phyloP scores from a whole-genome alignment of 805 yeast genomes.

The Kluyveromyces aestuarii region DNA sequence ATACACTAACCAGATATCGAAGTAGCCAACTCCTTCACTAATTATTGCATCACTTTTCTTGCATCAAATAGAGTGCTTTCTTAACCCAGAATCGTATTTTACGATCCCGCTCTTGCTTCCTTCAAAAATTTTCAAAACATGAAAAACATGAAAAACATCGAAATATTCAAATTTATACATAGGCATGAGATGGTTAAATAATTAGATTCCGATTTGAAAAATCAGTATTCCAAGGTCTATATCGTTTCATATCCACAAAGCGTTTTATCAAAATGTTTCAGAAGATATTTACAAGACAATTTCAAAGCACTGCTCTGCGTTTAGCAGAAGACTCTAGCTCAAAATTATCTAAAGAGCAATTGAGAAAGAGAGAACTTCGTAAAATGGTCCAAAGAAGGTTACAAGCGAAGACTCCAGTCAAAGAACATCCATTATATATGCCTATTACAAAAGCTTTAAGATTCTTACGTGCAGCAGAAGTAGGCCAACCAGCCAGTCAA shows the following conservation, averaged over 20 bases:
- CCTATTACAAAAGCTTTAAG: conserved; percentile 63
- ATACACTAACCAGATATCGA: background rate
- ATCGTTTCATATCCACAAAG: background rate
- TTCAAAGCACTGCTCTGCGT: conserved; percentile 7
- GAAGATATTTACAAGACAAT: conserved; percentile 4
- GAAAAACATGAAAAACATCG: background rate
- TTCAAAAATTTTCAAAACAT: background rate
- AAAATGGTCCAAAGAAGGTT: conserved; percentile 30
- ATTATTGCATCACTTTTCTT: background rate
- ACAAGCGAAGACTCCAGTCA: conserved; percentile 34
- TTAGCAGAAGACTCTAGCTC: conserved; percentile 13
- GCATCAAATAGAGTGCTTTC: background rate
- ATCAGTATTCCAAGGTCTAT: background rate
- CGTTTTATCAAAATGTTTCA: background rate
- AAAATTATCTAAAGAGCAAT: conserved; percentile 22
- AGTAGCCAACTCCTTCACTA: background rate
- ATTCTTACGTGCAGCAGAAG: conserved; percentile 81
- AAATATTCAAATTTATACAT: too few relatives aligned
- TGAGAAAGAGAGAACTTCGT: conserved; percentile 30
- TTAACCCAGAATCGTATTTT: background rate
- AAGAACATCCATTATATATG: conserved; percentile 56
- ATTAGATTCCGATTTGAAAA: background rate
- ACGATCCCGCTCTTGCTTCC: background rate
- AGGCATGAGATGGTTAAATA: too few relatives aligned
- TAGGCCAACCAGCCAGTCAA: conserved; percentile 67